Base-by-base conservation (phyloP, 768 basidiomycete species). In the Mycena capillaripes region DNA sequence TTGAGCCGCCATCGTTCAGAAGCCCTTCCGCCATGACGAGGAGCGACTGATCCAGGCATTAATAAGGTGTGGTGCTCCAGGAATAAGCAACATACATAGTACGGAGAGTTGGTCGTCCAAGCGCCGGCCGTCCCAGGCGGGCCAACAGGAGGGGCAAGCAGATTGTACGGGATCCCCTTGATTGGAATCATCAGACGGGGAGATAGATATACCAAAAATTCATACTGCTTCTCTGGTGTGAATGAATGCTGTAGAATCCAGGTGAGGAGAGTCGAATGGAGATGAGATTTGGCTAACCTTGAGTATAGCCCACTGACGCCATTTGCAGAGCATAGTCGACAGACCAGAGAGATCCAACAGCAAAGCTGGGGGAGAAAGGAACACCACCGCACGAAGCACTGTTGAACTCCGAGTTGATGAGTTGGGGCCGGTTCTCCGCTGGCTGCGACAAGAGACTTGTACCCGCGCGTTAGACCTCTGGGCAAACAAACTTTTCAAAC, bases 391-490 rank as follows among this genome's bases (percentile, higher is more conserved):
- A 89, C 11, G 87, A 86, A 4, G 85, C 86, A 6, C 84, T 85
- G 78, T 89, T 90, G 74, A 89, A 89, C 76, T 90, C 89, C 42
- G 85, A 86, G 85, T 88, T 87, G 68, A 89, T 80, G 36, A 89
- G 76, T 66, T 82, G 78, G 69, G 82, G 84, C 57, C 75, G 77
- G 62, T 65, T 76, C 8, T 71, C 71, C n/a, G 80, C 77, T n/a
- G 79, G 78, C 12, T 80, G 79, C 48, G 79, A 76, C 48, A 83
- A 56, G 27, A 83, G 70, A 52, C 60, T 52, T 50, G 16, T n/a
- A 21, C 9, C 11, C 7, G 30, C 21, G n/a, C 12, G 36, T 64
- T 34, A 64, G 62, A 27, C 23, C n/a, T n/a, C n/a, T 27, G 10
- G 14, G 17, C 10, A 19, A 38, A 55, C 5, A 0, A 8, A 64